Evolutionary conservation across 176 grass and related monocot species (phyloP), one percentile per base, ranked within the genome.

Genomic region (Canna indica): DNA sequence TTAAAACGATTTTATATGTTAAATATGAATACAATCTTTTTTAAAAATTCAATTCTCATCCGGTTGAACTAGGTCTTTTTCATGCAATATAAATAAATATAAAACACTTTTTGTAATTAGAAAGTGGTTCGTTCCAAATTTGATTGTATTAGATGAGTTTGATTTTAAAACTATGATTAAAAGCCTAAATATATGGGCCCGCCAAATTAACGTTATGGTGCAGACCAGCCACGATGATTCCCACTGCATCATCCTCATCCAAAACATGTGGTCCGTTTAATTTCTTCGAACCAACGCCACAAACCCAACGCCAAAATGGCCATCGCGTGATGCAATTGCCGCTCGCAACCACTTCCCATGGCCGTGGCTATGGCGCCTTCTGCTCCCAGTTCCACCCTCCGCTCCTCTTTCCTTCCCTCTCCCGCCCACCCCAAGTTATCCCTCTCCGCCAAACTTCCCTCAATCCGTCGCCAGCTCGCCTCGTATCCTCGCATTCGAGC

Each of bases 401-500:
- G n/a, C n/a, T n/a, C n/a, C n/a, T n/a, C n/a, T n/a, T n/a, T 81
- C 81, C 69, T 80, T 25, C 62, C 81, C 64, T 35, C 82, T 44
- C 15, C 68, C 54, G 16, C 45, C 73, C 78, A 54, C 30, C 28
- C 64, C 24, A 68, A 46, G 67, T 56, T 71, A 12, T 18, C 77
- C 76, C 68, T 56, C 65, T 26, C 76, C 66, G 28, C 27, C 63
- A 47, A 25, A 0, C 28, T 59, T 26, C 76, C 70, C 59, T 69
- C 7, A 64, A 75, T 1, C 64, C 60, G 35, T 34, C 64, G 34
- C 62, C 64, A 29, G 13, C 42, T 24, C 24, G 83, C 7, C 29
- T 79, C 65, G 62, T 77, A 80, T 71, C 61, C 86, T 35, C 84
- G 86, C 44, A 74, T 99, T 59, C 82, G 73, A 83, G 94, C 94